Evolutionary conservation across 2,329 filamentous ascomycete genomes (phyloP).

Genomic region (Colletotrichum phormii): DNA sequence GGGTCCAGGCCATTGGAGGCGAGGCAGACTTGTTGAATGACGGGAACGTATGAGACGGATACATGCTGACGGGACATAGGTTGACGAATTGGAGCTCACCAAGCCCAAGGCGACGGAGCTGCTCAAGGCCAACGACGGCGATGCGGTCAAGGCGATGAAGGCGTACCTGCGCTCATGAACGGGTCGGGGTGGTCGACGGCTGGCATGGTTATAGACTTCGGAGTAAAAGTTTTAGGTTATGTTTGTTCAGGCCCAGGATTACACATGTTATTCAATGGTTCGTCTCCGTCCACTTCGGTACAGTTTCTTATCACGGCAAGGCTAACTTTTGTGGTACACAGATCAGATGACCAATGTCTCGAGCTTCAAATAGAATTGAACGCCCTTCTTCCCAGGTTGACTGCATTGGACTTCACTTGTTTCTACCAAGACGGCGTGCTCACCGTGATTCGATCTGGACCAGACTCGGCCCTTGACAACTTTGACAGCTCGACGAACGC

Average conservation of each 20-base stretch:
- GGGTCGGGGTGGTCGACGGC: background rate
- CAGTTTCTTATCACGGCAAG: background rate
- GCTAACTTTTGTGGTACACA: background rate
- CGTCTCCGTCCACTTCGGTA: background rate
- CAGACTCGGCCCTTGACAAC: background rate
- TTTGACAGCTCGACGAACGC: background rate
- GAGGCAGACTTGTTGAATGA: background rate
- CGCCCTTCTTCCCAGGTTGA: background rate
- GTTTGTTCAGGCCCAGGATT: constrained; percentile 12
- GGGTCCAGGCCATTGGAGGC: background rate
- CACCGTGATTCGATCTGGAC: background rate
- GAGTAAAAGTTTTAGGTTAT: background rate
- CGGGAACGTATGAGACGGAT: background rate
- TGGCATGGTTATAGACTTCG: constrained; percentile 9
- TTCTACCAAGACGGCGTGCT: background rate
- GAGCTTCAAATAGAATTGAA: background rate
- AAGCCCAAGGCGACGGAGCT: constrained; percentile 81
- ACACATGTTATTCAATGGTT: constrained; percentile 22
- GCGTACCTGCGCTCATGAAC: constrained; percentile 57
- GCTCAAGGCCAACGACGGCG: constrained; percentile 77
- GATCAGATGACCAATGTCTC: background rate
- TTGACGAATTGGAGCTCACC: constrained; percentile 77
- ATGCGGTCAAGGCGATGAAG: constrained; percentile 74
- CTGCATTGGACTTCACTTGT: background rate
- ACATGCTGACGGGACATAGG: constrained; percentile 50